Conservation (phyloP, 768 basidiomycete species). For the Crepidotus variabilis region DNA sequence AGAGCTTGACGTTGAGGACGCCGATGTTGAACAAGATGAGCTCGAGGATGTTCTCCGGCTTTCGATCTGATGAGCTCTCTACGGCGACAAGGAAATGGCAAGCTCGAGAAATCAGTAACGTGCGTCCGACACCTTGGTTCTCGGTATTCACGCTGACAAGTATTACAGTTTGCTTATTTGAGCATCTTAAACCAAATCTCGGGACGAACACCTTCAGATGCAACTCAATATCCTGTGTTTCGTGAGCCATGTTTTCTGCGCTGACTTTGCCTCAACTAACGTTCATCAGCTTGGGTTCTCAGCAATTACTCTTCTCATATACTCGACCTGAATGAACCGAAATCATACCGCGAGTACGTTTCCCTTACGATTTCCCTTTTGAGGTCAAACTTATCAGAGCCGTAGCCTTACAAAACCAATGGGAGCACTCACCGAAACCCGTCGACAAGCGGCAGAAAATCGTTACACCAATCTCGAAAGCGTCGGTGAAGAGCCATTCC, state of each 20-base stretch:
- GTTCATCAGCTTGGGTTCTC: slow-evolving; percentile 75
- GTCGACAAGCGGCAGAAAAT: slow-evolving; percentile 70
- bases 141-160: not conserved
- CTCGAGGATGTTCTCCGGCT: slow-evolving; percentile 46
- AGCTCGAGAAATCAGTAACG: slow-evolving; percentile 87
- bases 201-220: slow-evolving; percentile 90
- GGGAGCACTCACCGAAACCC: slow-evolving; percentile 78
- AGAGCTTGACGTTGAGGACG: slow-evolving; percentile 39
- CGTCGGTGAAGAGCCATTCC: slow-evolving; percentile 85
- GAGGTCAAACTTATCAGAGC: not conserved
- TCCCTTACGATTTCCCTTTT: not conserved
- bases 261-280: no score
- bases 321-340: slow-evolving; percentile 59
- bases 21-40: slow-evolving; percentile 53
- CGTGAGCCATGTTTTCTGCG: slow-evolving; percentile 41
- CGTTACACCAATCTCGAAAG: slow-evolving; percentile 74
- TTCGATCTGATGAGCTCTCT: slow-evolving; percentile 56
- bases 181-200: slow-evolving; percentile 90
- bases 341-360: slow-evolving; percentile 71
- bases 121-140: slow-evolving; percentile 22
- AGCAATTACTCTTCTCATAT: slow-evolving; percentile 74
- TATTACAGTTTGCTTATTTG: slow-evolving; percentile 76
- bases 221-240: slow-evolving; percentile 92
- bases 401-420: slow-evolving; percentile 79
- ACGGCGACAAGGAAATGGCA: slow-evolving; percentile 85